These are phyloP conservation scores for Epipyxis sp. DNA, from an alignment of 108 stramenopile genomes.

Conservation along the genomic window DNA sequence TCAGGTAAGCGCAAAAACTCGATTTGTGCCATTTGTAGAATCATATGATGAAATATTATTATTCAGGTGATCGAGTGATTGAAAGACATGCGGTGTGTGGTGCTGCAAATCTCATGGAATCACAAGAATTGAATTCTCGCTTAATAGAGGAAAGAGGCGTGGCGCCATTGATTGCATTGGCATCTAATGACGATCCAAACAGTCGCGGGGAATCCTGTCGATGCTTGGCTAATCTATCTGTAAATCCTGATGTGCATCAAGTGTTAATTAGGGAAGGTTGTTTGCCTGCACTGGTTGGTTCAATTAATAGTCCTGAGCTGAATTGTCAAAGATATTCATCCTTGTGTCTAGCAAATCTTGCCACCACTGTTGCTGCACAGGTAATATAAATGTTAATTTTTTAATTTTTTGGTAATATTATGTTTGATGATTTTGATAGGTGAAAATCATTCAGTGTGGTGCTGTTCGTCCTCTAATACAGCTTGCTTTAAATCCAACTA, in stretches of 20 bases:
- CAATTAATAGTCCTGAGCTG: conserved; percentile 53
- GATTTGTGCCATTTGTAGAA: no score
- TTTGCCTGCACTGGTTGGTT: conserved; percentile 62
- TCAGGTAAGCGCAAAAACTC: no score
- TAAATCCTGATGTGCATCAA: conserved; percentile 71
- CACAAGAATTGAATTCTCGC: conserved; percentile 63
- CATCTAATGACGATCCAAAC: conserved; percentile 53
- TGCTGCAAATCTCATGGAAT: conserved; percentile 71
- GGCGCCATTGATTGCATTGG: conserved; percentile 64
- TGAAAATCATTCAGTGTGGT: conserved; percentile 73
- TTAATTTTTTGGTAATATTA: no score
- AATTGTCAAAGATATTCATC: conserved; percentile 68
- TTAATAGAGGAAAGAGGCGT: conserved; percentile 70
- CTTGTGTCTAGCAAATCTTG: conserved; percentile 71
- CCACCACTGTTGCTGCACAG: conserved; percentile 65
- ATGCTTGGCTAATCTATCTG: conserved; percentile 70
- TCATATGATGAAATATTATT: no score
- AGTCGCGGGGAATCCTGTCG: conserved; percentile 65
- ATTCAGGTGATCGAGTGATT: conserved; percentile 64
- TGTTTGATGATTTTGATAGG: no score
- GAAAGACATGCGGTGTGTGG: conserved; percentile 72
- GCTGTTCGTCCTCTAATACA: conserved; percentile 64
- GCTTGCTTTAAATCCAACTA: conserved; percentile 40
- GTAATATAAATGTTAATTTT: no score
- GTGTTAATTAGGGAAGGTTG: conserved; percentile 60